Evolutionary conservation across 148 eudicot species (phyloP), one percentile per base, ranked within the genome.

Genomic region (Simmondsia chinensis): DNA sequence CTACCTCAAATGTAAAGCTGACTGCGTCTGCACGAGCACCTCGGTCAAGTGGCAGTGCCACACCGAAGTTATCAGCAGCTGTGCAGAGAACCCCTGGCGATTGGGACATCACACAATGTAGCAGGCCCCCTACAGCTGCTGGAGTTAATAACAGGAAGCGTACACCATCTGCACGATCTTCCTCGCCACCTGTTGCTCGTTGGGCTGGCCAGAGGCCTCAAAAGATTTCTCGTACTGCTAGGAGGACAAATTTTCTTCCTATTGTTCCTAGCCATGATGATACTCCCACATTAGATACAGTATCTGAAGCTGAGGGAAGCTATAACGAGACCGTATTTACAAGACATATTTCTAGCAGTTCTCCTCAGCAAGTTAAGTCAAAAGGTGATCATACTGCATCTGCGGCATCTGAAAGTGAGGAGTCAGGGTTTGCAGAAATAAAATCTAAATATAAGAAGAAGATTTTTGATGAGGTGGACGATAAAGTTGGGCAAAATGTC

Each of bases 341-440:
- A 18, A 73, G 69, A 58, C 68, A 68, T 21, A 37, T 69, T 37
- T 31, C 74, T 15, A 59, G 57, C 60, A 52, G 54, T 59, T 68
- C 83, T 44, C 80, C 80, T 32, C 72, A 62, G 60, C 83, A 70
- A 56, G 56, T 40, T 21, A 71, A 65, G 61, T 36, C 62, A 27
- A 73, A 68, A 51, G 48, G 69, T 43, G 81, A 77, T 21, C 61
- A 49, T 41, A 48, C 58, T 46, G 63, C 71, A 19, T 42, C 72
- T 63, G 54, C 63, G 55, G 59, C 74, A 46, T 77, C 84, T 25
- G 89, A 81, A 56, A 77, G 76, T 62, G 78, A 81, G 72, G 84
- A 74, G 41, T 77, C 83, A 3, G 89, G 77, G 38, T 60, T 69
- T 56, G 62, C 73, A 52, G 89, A 73, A 54, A 45, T 49, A 44